Base-by-base conservation (phyloP, 2,329 filamentous ascomycete genomes). In the Pezicula neosporulosa region DNA sequence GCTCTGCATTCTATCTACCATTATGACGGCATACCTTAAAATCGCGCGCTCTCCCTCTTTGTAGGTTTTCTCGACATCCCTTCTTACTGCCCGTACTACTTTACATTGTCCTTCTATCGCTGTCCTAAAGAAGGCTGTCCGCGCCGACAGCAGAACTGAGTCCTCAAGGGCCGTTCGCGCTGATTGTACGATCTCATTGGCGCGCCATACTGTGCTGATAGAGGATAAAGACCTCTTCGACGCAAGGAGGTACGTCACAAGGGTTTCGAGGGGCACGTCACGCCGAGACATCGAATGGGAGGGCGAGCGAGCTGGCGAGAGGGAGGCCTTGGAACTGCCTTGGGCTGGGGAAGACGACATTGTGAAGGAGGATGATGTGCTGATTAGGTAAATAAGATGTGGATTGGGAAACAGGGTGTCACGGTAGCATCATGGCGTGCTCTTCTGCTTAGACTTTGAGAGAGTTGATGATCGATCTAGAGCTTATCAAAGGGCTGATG, bases 141-240 rank as follows among this genome's bases (percentile, higher is more conserved):
- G 79, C 7, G 89, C 84, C 19, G 80, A 80, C 4, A 95, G 77
- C 9, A 92, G 77, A 48, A 90, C 85, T 44, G 85, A 86, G 60
- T 94, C 87, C 65, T 96, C 89, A 57, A 96, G 77, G 33, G 89
- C 81, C 30, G 78, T 74, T 33, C 90, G 86, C 4, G 91, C 90
- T 13, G 82, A 77, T 18, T 83, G 90, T 42, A 94, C 87, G 50
- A 97, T 85, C 63, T 95, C 88, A 65, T 94, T 92, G 58, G 91
- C 92, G 53, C 89, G 88, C 66, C 89, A 86, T 47, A 97, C 90
- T 54, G 89, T 85, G 39, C 78, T 83, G 67, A 95, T 91, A 10
- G 90, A 90, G 15, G 88, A 89, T 4, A 97, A 80, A 1, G 92
- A 92, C 42, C 90, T 84, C 68, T 97, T 97, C 8, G 93, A 89